Evolutionary conservation across 2,329 filamentous ascomycete genomes (phyloP).

Genomic region (Mollisia scopiformis): DNA sequence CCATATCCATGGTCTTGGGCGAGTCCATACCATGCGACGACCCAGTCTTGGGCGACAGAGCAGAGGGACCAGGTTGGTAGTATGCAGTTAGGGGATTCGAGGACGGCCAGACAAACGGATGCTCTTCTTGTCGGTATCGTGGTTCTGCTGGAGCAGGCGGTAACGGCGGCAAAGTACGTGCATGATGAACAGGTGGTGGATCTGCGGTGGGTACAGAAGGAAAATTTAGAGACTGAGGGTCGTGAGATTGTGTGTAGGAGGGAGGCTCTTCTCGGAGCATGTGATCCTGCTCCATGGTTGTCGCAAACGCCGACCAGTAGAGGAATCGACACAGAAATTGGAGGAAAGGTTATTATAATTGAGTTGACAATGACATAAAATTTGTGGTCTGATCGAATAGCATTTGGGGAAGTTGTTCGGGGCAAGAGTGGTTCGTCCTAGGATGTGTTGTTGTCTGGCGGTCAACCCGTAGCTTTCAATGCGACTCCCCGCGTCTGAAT

Average conservation of each 20-base stretch:
- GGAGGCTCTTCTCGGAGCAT: slow-evolving; percentile 30
- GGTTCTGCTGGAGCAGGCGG: slow-evolving; percentile 29
- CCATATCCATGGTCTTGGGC: slow-evolving; percentile 35
- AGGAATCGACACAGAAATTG: neutral
- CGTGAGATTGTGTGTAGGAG: slow-evolving; percentile 34
- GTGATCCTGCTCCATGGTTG: slow-evolving; percentile 37
- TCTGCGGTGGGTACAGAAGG: slow-evolving; percentile 34
- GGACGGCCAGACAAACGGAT: slow-evolving; percentile 35
- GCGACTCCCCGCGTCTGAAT: neutral
- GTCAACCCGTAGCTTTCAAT: slow-evolving; percentile 6
- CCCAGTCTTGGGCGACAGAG: slow-evolving; percentile 33
- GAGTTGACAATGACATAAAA: neutral
- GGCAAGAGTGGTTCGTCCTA: slow-evolving; percentile 17
- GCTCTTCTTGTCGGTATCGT: slow-evolving; percentile 29
- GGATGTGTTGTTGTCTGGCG: neutral
- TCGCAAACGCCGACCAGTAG: slow-evolving; percentile 24
- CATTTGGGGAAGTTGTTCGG: slow-evolving; percentile 18
- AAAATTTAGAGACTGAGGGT: slow-evolving; percentile 32
- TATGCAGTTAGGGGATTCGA: slow-evolving; percentile 38
- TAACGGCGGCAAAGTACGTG: slow-evolving; percentile 34
- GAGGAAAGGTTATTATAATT: slow-evolving; percentile 1
- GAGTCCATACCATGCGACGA: slow-evolving; percentile 25
- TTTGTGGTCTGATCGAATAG: slow-evolving; percentile 5
- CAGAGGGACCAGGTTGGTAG: slow-evolving; percentile 36
- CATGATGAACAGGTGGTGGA: slow-evolving; percentile 33